Evolutionary conservation across 306 rosid genomes (phyloP), one percentile per base, ranked within the genome.

Genomic region (Gynostemma pentaphyllum): DNA sequence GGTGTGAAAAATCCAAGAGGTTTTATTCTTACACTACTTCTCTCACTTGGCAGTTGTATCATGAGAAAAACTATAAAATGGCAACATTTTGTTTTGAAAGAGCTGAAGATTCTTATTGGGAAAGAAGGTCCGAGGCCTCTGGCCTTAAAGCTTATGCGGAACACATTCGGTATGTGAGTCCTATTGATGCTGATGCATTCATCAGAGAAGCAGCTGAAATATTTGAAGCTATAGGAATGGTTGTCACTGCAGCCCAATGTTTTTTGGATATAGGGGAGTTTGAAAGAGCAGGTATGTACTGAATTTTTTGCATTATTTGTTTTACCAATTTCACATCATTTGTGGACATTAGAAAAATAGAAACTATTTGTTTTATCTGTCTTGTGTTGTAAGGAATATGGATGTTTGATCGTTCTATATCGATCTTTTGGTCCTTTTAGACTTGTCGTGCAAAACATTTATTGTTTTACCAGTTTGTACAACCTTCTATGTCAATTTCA

Each of bases 81-180:
- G 95, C 95, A 22, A 85, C 88, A 47, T 76, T 78, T 76, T 89
- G 95, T 62, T 89, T 89, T 75, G 87, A 83, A 72, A 83, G 80
- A 75, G 96, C 89, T 21, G 76, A 74, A 48, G 96, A 89, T 67
- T 41, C 67, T 9, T 72, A 83, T 28, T 89, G 96, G 95, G 95
- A 89, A 72, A 76, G 66, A 53, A 83, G 70, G 81, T 83, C 90
- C 4, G 81, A 71, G 69, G 96, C 90, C 44, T 47, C 87, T 6
- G 95, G 85, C 30, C 90, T 83, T 24, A 76, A 80, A 73, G 83
- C 85, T 18, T 69, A 9, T 13, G 90, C 95, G 22, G 76, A 74
- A 18, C 69, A 65, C 6, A 76, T 85, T 70, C 80, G 47, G 11
- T 68, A 46, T 62, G 63, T 73, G 28, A 75, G 78, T 57, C 76